Conservation (phyloP, 108 stramenopile species). For the Seminavis robusta region DNA sequence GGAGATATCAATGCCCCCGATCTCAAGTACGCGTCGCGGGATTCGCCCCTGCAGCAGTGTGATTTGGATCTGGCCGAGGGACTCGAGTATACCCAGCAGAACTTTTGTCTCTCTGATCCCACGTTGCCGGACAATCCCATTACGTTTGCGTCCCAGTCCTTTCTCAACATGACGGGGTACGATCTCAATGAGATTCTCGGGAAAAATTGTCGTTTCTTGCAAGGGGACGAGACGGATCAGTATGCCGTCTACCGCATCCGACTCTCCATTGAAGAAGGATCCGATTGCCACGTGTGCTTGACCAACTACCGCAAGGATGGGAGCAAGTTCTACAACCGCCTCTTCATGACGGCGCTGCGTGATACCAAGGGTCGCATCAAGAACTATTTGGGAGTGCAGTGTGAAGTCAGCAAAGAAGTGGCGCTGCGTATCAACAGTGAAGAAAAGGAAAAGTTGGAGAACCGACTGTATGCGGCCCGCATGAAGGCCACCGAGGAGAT, state of each 20-base stretch:
- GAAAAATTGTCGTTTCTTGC: conserved; percentile 72
- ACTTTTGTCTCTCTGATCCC: conserved; percentile 37
- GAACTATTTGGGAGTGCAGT: conserved; percentile 23
- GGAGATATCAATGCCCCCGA: no score
- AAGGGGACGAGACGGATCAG: conserved; percentile 48
- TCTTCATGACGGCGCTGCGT: conserved; percentile 55
- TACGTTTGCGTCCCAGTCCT: conserved; percentile 44
- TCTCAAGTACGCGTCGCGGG: no score
- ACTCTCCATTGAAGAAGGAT: conserved; percentile 34
- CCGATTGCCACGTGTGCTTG: conserved; percentile 36
- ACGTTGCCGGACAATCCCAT: conserved; percentile 39
- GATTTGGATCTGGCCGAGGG: conserved; percentile 1
- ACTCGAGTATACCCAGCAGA: not conserved
- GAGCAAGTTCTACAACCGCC: conserved; percentile 64
- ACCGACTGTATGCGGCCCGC: no score
- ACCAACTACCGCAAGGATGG: conserved; percentile 68
- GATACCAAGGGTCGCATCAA: conserved; percentile 32
- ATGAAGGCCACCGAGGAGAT: no score
- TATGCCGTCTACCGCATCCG: conserved; percentile 38
- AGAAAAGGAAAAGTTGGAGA: no score
- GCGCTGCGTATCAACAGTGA: no score
- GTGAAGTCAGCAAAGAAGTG: no score
- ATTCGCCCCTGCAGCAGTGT: not conserved
- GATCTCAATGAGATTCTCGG: conserved; percentile 41
- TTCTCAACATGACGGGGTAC: conserved; percentile 71